Evolutionary conservation across 768 basidiomycete genomes (phyloP).

Genomic region (Brasilioporus rufonigricans): DNA sequence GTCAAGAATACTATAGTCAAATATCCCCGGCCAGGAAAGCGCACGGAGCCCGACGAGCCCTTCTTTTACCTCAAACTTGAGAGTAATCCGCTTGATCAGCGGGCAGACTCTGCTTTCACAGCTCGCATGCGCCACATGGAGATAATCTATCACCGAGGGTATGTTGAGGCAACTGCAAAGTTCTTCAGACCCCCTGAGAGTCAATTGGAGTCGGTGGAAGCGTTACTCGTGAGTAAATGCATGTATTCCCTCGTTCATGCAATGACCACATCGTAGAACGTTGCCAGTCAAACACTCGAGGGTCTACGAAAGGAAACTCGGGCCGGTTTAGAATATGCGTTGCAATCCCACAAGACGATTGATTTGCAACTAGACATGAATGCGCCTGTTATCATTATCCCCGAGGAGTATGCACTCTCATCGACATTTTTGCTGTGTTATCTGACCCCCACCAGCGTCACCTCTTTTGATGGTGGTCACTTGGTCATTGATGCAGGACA

Average conservation of each 20-base stretch:
- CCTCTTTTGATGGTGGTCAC: slow-evolving; percentile 73
- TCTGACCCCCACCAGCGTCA: slow-evolving; percentile 53
- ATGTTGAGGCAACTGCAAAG: slow-evolving; percentile 85
- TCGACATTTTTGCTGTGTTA: slow-evolving; percentile 14
- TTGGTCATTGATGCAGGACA: slow-evolving; percentile 95
- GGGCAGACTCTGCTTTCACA: slow-evolving; percentile 87
- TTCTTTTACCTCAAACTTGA: slow-evolving; percentile 95
- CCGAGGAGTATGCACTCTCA: slow-evolving; percentile 67
- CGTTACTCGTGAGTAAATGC: slow-evolving; percentile 63
- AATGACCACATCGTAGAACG: slow-evolving; percentile 52
- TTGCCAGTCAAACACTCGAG: slow-evolving; percentile 90
- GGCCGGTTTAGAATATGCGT: slow-evolving; percentile 88
- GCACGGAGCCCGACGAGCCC: slow-evolving; percentile 39
- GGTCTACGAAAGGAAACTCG: slow-evolving; percentile 92
- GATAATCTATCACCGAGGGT: slow-evolving; percentile 92
- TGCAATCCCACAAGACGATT: slow-evolving; percentile 92
- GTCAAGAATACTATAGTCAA: slow-evolving; percentile 50
- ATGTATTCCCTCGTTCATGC: background rate
- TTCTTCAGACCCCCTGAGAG: slow-evolving; percentile 95
- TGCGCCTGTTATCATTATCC: slow-evolving; percentile 95
- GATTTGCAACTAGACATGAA: slow-evolving; percentile 97
- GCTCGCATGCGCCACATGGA: slow-evolving; percentile 94
- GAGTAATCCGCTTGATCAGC: slow-evolving; percentile 84
- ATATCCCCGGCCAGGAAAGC: slow-evolving; percentile 34
- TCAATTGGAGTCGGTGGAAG: slow-evolving; percentile 94